Evolutionary conservation across 768 basidiomycete genomes (phyloP).

Genomic region (Wakefieldia striispora): DNA sequence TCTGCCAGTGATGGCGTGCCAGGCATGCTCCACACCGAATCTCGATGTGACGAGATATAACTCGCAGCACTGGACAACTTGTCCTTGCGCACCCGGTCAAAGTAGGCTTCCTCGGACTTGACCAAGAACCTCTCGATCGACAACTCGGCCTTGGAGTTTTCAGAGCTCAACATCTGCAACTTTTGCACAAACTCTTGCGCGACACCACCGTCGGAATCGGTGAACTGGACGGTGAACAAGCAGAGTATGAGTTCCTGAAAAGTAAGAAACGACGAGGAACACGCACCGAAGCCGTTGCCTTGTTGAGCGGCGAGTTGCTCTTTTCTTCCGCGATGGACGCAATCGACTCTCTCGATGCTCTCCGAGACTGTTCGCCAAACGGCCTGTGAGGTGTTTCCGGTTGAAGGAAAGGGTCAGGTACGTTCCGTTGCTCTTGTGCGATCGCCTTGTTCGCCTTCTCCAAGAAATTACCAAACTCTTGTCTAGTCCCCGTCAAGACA

Average conservation of each 20-base stretch:
- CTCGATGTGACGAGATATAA: slow-evolving; percentile 72
- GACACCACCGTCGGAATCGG: slow-evolving; percentile 90
- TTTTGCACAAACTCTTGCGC: slow-evolving; percentile 87
- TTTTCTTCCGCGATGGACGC: slow-evolving; percentile 91
- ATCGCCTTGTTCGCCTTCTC: slow-evolving; percentile 84
- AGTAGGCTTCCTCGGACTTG: slow-evolving; percentile 93
- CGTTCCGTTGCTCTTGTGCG: slow-evolving; percentile 71
- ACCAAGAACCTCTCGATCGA: slow-evolving; percentile 89
- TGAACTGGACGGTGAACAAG: slow-evolving; percentile 57
- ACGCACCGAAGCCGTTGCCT: slow-evolving; percentile 74
- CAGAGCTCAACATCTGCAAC: slow-evolving; percentile 70
- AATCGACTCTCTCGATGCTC: slow-evolving; percentile 87
- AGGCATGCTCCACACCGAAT: slow-evolving; percentile 79
- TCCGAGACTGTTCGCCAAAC: slow-evolving; percentile 78
- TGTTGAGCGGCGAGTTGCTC: slow-evolving; percentile 86
- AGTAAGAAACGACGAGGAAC: not conserved
- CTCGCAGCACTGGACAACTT: slow-evolving; percentile 83
- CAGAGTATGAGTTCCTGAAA: slow-evolving; percentile 1
- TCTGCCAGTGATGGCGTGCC: slow-evolving; percentile 42
- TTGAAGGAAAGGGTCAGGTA: slow-evolving; percentile 80
- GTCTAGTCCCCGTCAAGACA: slow-evolving; percentile 25
- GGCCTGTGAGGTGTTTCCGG: slow-evolving; percentile 66
- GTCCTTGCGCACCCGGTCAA: slow-evolving; percentile 85
- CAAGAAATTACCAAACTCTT: slow-evolving; percentile 74
- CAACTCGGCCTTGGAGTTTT: slow-evolving; percentile 87